Evolutionary conservation across 306 rosid species (phyloP).

Genomic region (Comarum palustre): DNA sequence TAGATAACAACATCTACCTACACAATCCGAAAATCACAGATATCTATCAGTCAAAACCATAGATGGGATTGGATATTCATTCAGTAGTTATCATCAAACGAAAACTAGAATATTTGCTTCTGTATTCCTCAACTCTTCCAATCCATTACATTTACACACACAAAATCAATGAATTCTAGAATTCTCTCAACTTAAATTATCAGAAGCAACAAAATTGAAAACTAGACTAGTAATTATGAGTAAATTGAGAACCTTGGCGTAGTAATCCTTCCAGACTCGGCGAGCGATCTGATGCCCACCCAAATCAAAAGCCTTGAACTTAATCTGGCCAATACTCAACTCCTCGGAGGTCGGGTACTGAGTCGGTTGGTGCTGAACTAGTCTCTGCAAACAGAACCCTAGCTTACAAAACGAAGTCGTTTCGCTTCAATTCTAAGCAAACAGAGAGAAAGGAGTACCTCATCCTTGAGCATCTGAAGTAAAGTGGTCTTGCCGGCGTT

Average conservation of each 20-base stretch:
- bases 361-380: slow-evolving; percentile 84
- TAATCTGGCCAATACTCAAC: slow-evolving; percentile 70
- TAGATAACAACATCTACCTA: slow-evolving; percentile 82
- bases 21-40: slow-evolving; percentile 1
- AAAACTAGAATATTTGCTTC: neutral
- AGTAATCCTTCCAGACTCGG: slow-evolving; percentile 83
- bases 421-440: neutral
- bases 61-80: no score
- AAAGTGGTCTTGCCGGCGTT: slow-evolving; percentile 84
- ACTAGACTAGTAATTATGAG: neutral
- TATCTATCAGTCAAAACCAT: neutral
- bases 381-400: slow-evolving; percentile 43
- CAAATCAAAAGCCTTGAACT: slow-evolving; percentile 84
- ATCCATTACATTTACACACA: neutral
- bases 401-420: neutral
- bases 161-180: neutral
- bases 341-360: slow-evolving; percentile 85
- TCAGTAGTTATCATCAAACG: neutral
- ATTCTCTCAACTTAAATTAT: neutral
- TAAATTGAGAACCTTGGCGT: slow-evolving; percentile 48
- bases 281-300: slow-evolving; percentile 91
- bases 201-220: neutral
- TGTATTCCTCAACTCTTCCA: neutral
- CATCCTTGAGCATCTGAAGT: slow-evolving; percentile 88
- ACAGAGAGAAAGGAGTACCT: slow-evolving; percentile 34